Base-by-base conservation (phyloP, 2,329 filamentous ascomycete species). In the Trichophyton simii region DNA sequence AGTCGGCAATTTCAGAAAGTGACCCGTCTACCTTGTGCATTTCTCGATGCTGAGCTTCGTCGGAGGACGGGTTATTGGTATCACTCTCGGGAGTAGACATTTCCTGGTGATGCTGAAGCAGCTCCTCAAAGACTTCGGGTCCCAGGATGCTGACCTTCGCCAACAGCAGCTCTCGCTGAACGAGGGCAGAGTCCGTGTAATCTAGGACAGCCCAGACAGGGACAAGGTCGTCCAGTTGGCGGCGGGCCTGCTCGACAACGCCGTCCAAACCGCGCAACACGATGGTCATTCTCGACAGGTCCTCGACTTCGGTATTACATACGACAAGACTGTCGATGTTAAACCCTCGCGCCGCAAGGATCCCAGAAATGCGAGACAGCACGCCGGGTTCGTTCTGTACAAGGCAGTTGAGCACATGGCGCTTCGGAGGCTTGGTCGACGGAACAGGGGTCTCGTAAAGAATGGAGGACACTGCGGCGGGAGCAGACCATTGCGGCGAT, bases 331-430 rank as follows among this genome's bases (percentile, higher is more conserved):
- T 95, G 82, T 99, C 94, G 71, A 99, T 99, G 80, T 99, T 99
- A 85, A 99, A 99, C 66, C 94, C 94, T 63, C 94, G 85, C 50
- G 94, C 94, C 11, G 94, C 94, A 38, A 99, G 81, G 72, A 99
- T 97, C 61, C 94, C 94, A 0, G 94, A 97, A 8, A 99, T 89
- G 63, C 94, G 91, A 59, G 92, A 97, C 62, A 99, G 81, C 62
- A 99, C 94, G 78, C 94, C 94, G 11, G 94, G 94, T 80, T 99
- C 94, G 78, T 99, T 99, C 77, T 99, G 94, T 64, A 99, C 94
- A 64, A 99, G 83, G 75, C 94, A 99, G 79, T 99, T 99, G 76
- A 99, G 86, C 72, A 99, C 84, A 77, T 99, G 94, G 60, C 91
- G 87, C 79, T 96, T 97, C 52, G 90, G 87, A 7, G 94, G 92